phyloP scores from a whole-genome alignment of 352 stramenopile species.

The Phytophthora litchii region DNA sequence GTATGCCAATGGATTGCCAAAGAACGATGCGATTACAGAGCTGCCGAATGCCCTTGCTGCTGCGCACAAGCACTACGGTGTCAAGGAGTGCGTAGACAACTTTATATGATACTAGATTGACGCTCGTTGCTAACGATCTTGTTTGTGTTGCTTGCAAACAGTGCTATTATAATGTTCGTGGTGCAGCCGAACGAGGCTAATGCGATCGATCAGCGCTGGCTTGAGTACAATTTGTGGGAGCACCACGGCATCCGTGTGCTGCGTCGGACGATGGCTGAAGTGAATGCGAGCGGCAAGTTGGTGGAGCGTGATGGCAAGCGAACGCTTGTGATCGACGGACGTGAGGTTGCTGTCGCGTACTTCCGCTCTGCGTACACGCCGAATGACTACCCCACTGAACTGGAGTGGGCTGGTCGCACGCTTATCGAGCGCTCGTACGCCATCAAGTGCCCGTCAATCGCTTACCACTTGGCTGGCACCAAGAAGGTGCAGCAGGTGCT shows the following conservation, averaged over 20 bases:
- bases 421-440: conserved; percentile 91
- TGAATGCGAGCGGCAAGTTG: conserved; percentile 47
- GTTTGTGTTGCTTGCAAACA: conserved; percentile 28
- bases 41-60: conserved; percentile 69
- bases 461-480: conserved; percentile 96
- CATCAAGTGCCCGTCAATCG: conserved; percentile 96
- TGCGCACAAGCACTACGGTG: conserved; percentile 74
- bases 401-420: conserved; percentile 91
- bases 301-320: conserved; percentile 47
- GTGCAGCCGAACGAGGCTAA: conserved; percentile 91
- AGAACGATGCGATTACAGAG: conserved; percentile 72
- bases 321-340: conserved; percentile 59
- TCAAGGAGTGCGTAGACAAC: conserved; percentile 55
- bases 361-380: conserved; percentile 97
- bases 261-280: conserved; percentile 76
- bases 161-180: conserved; percentile 90
- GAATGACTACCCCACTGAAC: conserved; percentile 92
- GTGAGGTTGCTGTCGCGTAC: conserved; percentile 95
- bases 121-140: conserved; percentile 5
- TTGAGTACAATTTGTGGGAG: conserved; percentile 93
- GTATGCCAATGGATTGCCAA: conserved; percentile 53
- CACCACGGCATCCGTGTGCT: conserved; percentile 79
- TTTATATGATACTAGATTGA: background rate
- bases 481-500: conserved; percentile 99
- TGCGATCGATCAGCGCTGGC: conserved; percentile 91